Evolutionary conservation across 1,139 yeast genomes (phyloP), one percentile per base, ranked within the genome.

Genomic region (Candida tunisiensis): DNA sequence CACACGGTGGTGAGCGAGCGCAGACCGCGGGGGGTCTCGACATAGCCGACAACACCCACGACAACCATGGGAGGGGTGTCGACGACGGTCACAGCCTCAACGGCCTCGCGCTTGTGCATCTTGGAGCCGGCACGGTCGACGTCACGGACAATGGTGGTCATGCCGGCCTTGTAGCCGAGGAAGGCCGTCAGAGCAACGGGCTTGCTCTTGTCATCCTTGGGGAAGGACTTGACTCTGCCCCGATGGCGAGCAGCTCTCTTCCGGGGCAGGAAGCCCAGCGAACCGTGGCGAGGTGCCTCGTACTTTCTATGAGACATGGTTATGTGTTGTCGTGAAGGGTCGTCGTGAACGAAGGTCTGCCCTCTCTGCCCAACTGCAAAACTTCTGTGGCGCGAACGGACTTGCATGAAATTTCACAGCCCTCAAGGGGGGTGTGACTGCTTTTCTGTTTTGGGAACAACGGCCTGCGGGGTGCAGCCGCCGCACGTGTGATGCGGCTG

Each of bases 211-310:
- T 80, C 93, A 64, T 91, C 98, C 74, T 78, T 82, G 60, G 99
- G 98, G 93, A 88, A 91, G 40, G 98, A 70, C 82, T 83, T 85
- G 58, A 85, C 92, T 71, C 80, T 83, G 66, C 95, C 98, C 74
- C 93, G 80, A 71, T 82, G 91, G 62, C 79, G 72, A 65, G 93
- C 74, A 57, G 98, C 91, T 74, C 98, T 83, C 94, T 85, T 85
- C 75, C 94, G 80, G 77, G 96, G 96, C 47, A 74, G 50, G 94
- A 83, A 88, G 59, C 96, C 98, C 63, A 88, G 73, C 64, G 93
- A 88, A 67, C 98, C 99, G 83, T 88, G 96, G 74, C 99, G 83
- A 71, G 99, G 98, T 54, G 92, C 93, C 80, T 88, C 96, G 91
- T 60, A 88, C 75, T 88, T 88, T 78, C 98, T 80, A 88, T 88